Evolutionary conservation across 2,329 filamentous ascomycete genomes (phyloP).

Genomic region (Beauveria scarabaeidicola): DNA sequence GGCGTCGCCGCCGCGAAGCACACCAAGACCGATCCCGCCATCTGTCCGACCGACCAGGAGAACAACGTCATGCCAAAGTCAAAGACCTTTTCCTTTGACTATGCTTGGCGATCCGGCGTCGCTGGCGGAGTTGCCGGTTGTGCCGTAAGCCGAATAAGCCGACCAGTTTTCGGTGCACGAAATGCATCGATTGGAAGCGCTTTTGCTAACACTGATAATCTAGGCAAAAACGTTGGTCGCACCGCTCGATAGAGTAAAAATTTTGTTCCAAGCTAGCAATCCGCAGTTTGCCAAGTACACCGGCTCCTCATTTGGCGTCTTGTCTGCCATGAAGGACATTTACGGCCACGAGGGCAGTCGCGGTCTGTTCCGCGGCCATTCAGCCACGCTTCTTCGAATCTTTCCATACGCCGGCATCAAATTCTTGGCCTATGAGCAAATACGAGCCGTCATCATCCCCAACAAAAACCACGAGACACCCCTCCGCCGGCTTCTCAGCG

Average conservation of each 20-base stretch:
- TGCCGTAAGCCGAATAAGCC: constrained; percentile 53
- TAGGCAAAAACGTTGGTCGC: constrained; percentile 94
- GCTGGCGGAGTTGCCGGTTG: constrained; percentile 89
- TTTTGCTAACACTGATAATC: background rate
- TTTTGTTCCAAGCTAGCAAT: constrained; percentile 93
- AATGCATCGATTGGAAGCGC: background rate
- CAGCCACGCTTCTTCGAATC: constrained; percentile 84
- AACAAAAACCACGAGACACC: constrained; percentile 68
- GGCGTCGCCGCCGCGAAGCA: constrained; percentile 21
- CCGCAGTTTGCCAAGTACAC: constrained; percentile 91
- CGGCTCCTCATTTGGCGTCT: constrained; percentile 77
- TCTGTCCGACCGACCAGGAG: constrained; percentile 44
- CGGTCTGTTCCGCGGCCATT: constrained; percentile 89
- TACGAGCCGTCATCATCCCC: constrained; percentile 70
- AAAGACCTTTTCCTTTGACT: constrained; percentile 64
- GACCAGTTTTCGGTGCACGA: background rate
- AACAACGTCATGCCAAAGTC: constrained; percentile 33
- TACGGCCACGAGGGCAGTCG: constrained; percentile 61
- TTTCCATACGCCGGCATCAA: constrained; percentile 98
- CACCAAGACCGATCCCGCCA: constrained; percentile 27
- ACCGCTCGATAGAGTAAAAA: constrained; percentile 94
- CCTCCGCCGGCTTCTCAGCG: constrained; percentile 63
- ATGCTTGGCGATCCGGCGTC: constrained; percentile 72
- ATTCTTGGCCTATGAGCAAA: constrained; percentile 95
- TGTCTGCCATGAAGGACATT: constrained; percentile 77